A percentile compares a stretch with the other conserved stretches of the same genome.
Conservation (phyloP, 139 green algal genomes). For the Astrephomene gubernaculifera region DNA sequence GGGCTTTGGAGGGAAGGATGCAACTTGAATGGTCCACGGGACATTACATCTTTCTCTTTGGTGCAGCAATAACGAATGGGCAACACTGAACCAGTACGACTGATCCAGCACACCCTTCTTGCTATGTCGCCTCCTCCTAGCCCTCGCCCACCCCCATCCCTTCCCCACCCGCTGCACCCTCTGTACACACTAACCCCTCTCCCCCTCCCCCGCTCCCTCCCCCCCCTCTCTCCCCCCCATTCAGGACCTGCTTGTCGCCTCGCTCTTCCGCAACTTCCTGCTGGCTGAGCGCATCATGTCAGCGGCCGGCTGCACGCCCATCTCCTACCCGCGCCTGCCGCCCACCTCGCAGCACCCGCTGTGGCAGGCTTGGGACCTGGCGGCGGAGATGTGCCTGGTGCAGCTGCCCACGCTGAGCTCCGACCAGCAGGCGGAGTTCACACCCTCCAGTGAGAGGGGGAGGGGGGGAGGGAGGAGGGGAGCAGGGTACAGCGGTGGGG, state of each 20-base stretch:
- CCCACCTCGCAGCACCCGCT: slow-evolving; percentile 96
- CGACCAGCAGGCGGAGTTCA: slow-evolving; percentile 65
- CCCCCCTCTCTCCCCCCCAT: too few relatives aligned
- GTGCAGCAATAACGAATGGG: too few relatives aligned
- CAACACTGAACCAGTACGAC: too few relatives aligned
- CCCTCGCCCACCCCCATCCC: too few relatives aligned
- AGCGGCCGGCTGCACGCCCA: slow-evolving; percentile 83
- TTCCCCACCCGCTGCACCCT: too few relatives aligned
- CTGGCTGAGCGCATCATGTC: slow-evolving; percentile 97
- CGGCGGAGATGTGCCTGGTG: slow-evolving; percentile 95
- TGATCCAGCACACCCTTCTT: too few relatives aligned
- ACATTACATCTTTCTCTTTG: too few relatives aligned
- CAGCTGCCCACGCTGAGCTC: slow-evolving; percentile 73
- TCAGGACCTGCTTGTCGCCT: slow-evolving; percentile 97
- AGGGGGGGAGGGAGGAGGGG: background rate
- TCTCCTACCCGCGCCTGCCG: slow-evolving; percentile 91
- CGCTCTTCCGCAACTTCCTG: slow-evolving; percentile 98
- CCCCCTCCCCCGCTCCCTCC: background rate
- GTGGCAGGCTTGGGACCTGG: slow-evolving; percentile 95
- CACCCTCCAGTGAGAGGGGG: slow-evolving; percentile 48
- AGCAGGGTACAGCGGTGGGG: background rate
- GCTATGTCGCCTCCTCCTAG: too few relatives aligned
- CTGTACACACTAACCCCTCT: too few relatives aligned
- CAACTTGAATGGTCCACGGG: too few relatives aligned
- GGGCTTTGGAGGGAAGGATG: too few relatives aligned